Evolutionary conservation across 129 eudicot genomes (phyloP).

Genomic region (Escallonia herrerae): DNA sequence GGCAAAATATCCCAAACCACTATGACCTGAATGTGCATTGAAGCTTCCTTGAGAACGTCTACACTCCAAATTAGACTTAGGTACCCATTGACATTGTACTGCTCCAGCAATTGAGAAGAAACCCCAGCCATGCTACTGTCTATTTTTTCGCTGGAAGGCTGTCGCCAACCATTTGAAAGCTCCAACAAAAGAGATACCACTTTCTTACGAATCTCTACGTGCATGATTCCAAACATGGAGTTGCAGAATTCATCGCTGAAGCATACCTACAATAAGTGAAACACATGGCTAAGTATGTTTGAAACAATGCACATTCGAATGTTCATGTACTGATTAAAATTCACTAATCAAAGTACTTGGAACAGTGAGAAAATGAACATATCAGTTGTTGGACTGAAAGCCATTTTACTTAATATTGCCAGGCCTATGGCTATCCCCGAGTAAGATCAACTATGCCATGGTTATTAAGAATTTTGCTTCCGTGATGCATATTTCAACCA

Average conservation of each 20-base stretch:
- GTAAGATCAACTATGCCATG: not conserved
- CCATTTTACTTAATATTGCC: too few species aligned
- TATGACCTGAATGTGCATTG: slow-evolving; percentile 37
- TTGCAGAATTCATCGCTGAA: slow-evolving; percentile 23
- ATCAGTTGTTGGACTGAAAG: not conserved
- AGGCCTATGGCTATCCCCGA: too few species aligned
- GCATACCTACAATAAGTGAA: slow-evolving; percentile 25
- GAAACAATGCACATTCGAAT: not conserved
- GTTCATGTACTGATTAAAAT: not conserved
- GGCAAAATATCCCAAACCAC: slow-evolving; percentile 54
- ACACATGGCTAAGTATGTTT: not conserved
- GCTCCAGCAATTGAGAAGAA: slow-evolving; percentile 23
- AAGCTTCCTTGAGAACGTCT: slow-evolving; percentile 32
- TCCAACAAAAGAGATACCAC: slow-evolving; percentile 23
- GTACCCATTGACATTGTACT: slow-evolving; percentile 22
- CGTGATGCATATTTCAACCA: not conserved
- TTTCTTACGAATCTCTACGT: slow-evolving; percentile 18
- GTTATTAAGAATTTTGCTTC: not conserved
- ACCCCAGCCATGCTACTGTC: not conserved
- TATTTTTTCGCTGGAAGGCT: slow-evolving; percentile 6
- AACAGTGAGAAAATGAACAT: not conserved
- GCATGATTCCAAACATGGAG: slow-evolving; percentile 9
- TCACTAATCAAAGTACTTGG: too few species aligned
- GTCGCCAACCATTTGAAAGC: slow-evolving; percentile 42
- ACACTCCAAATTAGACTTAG: slow-evolving; percentile 37